Evolutionary conservation across 2,329 filamentous ascomycete genomes (phyloP), one percentile per base, ranked within the genome.

Genomic region (Didymella pomorum): DNA sequence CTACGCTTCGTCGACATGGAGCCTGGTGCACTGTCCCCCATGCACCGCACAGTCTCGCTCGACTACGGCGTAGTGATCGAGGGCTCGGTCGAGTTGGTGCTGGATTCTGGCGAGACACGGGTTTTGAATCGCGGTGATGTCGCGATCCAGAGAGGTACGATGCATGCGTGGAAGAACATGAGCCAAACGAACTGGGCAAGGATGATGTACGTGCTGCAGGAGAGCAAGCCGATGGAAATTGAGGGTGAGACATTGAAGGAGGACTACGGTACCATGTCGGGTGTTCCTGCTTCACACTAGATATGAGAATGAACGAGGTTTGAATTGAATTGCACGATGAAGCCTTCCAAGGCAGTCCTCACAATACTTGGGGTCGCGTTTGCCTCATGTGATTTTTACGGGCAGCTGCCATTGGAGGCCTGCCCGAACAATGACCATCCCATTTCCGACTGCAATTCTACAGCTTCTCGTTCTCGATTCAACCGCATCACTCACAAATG

Each of bases 21-120:
- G 12, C 76, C 76, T 1, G 70, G 68, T 2, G 52, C 46, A 6
- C 29, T 65, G 1, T 74, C 70, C 11, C 67, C 75, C 3, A 78
- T 79, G 76, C 76, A 79, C 52, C 70, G 76, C 9, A 78, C 76
- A 2, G 68, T 78, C 8, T 73, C 66, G 9, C 58, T 78, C 10
- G 76, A 79, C 57, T 79, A 78, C 39, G 76, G 75, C 14, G 71
- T 78, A 0, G 73, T 78, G 14, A 58, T 79, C 25, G 75, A 78
- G 54, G 76, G 76, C 14, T 73, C 77, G 28, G 53, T 78, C 7
- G 71, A 78, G 48, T 53, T 75, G 18, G 63, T 77, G 20, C 59
- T 79, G 20, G 76, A 78, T 43, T 72, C 69, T 16, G 76, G 76
- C 3, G 76, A 78, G 66, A 71, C 62, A 28, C 58, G 71, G 23